phyloP scores from a whole-genome alignment of 495 filamentous ascomycete genomes.

The Pseudotulostoma volvatum region DNA sequence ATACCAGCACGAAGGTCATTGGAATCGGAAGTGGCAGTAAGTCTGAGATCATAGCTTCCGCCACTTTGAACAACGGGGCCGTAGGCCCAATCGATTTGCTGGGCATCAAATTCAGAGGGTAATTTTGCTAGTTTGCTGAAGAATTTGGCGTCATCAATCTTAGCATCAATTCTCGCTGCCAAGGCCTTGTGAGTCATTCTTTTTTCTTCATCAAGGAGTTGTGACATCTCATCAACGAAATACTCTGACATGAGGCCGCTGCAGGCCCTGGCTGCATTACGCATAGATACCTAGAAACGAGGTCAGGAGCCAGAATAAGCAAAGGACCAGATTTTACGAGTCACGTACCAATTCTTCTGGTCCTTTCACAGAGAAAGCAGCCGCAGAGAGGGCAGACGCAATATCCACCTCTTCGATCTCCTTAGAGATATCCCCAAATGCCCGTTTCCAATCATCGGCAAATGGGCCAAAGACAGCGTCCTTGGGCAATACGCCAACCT shows the following conservation, averaged over 20 bases:
- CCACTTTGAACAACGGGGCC: slow-evolving; percentile 90
- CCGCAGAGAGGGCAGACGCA: slow-evolving; percentile 57
- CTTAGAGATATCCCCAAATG: slow-evolving; percentile 55
- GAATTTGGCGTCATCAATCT: slow-evolving; percentile 84
- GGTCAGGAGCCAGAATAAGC: slow-evolving; percentile 1
- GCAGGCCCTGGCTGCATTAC: slow-evolving; percentile 81
- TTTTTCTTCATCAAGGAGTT: slow-evolving; percentile 84
- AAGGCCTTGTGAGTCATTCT: slow-evolving; percentile 83
- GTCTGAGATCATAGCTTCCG: slow-evolving; percentile 79
- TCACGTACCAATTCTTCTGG: slow-evolving; percentile 64
- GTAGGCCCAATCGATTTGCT: slow-evolving; percentile 84
- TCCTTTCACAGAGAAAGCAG: slow-evolving; percentile 88
- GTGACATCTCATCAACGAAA: slow-evolving; percentile 95
- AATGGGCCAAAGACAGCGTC: slow-evolving; percentile 77
- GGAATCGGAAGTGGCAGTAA: slow-evolving; percentile 55
- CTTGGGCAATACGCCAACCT: slow-evolving; percentile 72
- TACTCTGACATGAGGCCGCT: slow-evolving; percentile 84
- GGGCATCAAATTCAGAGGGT: slow-evolving; percentile 71
- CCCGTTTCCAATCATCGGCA: slow-evolving; percentile 86
- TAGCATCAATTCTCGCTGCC: slow-evolving; percentile 66
- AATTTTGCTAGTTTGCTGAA: slow-evolving; percentile 74
- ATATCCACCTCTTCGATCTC: slow-evolving; percentile 87
- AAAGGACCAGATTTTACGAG: neutral
- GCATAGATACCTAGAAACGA: slow-evolving; percentile 54
- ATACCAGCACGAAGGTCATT: slow-evolving; percentile 82